Conservation (phyloP, 2,329 filamentous ascomycete genomes). For the Venturia carpophila region DNA sequence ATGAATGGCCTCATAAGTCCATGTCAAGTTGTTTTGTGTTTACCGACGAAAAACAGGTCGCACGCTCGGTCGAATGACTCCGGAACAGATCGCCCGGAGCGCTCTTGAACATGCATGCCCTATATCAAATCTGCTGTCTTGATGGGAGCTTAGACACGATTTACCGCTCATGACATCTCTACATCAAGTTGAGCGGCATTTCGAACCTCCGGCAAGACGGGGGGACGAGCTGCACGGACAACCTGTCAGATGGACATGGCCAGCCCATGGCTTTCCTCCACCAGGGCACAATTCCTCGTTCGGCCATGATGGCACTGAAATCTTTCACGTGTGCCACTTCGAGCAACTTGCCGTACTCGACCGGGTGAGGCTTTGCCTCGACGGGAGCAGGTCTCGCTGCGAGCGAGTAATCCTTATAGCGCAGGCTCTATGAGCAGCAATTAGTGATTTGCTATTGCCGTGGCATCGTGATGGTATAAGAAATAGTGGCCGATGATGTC, state of each 20-base stretch:
- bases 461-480: not conserved
- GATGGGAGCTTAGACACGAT: too few species aligned
- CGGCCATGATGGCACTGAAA: slow-evolving; percentile 55
- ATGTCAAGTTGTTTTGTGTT: slow-evolving; percentile 21
- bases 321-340: slow-evolving; percentile 58
- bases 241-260: not conserved
- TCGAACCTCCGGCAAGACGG: too few species aligned
- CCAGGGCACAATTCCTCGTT: slow-evolving; percentile 53
- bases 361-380: slow-evolving; percentile 15
- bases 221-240: too few species aligned
- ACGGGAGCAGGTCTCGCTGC: slow-evolving; percentile 44
- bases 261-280: slow-evolving; percentile 56
- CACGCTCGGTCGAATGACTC: slow-evolving; percentile 1
- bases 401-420: slow-evolving; percentile 65
- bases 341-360: slow-evolving; percentile 37
- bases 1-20: slow-evolving; percentile 18
- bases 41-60: not conserved
- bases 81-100: slow-evolving; percentile 21
- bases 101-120: too few species aligned
- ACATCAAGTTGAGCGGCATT: too few species aligned
- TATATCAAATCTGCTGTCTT: too few species aligned
- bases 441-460: too few species aligned
- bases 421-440: not conserved
- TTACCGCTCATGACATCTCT: too few species aligned
- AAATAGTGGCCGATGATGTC: too few species aligned